A percentile compares a stretch with the other conserved stretches of the same genome.
Evolutionary conservation across 176 grass and related monocot genomes (phyloP).

Genomic region (Carex parvula): DNA sequence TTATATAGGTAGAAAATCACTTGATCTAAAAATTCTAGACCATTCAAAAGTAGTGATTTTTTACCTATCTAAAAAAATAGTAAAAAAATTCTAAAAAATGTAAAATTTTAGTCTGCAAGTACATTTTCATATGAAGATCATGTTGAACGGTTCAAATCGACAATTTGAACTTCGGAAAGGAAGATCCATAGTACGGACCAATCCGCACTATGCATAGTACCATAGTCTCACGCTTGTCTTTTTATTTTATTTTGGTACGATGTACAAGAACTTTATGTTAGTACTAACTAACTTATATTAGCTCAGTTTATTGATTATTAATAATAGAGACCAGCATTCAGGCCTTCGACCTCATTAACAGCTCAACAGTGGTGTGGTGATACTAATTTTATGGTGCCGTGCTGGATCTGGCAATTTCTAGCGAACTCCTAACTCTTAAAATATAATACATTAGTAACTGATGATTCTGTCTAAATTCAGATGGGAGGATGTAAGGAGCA

Average conservation of each 20-base stretch:
- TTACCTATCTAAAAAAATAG: no score
- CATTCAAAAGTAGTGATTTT: no score
- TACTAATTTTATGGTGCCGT: neutral
- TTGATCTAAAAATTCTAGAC: no score
- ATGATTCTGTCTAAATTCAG: constrained; percentile 32
- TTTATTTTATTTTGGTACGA: neutral
- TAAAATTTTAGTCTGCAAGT: no score
- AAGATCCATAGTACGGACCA: no score
- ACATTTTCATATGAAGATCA: no score
- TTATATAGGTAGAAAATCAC: no score
- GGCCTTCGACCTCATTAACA: neutral
- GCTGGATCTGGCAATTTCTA: neutral
- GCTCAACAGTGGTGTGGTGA: neutral
- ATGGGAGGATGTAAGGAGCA: constrained; percentile 50
- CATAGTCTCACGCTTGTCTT: neutral
- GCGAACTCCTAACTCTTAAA: neutral
- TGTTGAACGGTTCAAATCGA: no score
- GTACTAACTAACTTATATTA: neutral
- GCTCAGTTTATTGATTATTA: neutral
- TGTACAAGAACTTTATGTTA: neutral
- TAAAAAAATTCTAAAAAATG: no score
- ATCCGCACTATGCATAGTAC: no score
- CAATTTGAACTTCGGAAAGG: no score
- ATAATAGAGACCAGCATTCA: neutral
- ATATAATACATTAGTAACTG: neutral